Conservation (phyloP, 495 filamentous ascomycete species). For the Talaromyces thailandensis region DNA sequence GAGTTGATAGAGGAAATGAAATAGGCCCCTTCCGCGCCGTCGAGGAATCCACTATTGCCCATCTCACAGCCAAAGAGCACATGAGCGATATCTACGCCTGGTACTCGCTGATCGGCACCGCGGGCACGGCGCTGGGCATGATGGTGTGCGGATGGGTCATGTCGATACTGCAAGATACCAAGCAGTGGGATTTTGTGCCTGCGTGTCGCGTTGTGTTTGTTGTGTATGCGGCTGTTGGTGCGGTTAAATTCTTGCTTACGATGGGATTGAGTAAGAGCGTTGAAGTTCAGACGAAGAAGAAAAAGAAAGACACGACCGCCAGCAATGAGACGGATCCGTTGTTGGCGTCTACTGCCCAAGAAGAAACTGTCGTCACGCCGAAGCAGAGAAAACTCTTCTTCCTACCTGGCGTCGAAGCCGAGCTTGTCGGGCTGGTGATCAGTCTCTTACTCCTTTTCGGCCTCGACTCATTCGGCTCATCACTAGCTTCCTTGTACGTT, state of each 20-base stretch:
- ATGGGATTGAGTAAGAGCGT: conserved; percentile 49
- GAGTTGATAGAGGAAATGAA: conserved; percentile 52
- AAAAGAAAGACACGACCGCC: conserved; percentile 12
- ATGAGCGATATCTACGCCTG: conserved; percentile 74
- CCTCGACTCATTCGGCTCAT: conserved; percentile 70
- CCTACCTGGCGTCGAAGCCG: conserved; percentile 44
- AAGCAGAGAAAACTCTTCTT: conserved; percentile 11
- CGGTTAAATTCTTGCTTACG: conserved; percentile 55
- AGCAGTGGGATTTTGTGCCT: conserved; percentile 44
- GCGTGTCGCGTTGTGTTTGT: conserved; percentile 66
- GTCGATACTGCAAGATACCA: conserved; percentile 34
- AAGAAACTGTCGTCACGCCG: conserved; percentile 13
- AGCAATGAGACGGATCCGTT: conserved; percentile 36
- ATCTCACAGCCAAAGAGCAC: conserved; percentile 51
- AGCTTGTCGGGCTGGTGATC: conserved; percentile 52
- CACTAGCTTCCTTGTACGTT: conserved; percentile 60
- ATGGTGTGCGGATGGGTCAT: conserved; percentile 59
- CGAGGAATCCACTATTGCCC: conserved; percentile 75
- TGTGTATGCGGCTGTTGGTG: conserved; percentile 56
- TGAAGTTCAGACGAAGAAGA: conserved; percentile 39
- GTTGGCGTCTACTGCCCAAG: conserved; percentile 19
- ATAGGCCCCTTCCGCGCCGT: conserved; percentile 77
- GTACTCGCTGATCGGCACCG: conserved; percentile 62
- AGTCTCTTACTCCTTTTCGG: conserved; percentile 68
- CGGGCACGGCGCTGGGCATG: conserved; percentile 57